Conservation (phyloP, 768 basidiomycete genomes). For the Chalciporus pseudorubinellus region DNA sequence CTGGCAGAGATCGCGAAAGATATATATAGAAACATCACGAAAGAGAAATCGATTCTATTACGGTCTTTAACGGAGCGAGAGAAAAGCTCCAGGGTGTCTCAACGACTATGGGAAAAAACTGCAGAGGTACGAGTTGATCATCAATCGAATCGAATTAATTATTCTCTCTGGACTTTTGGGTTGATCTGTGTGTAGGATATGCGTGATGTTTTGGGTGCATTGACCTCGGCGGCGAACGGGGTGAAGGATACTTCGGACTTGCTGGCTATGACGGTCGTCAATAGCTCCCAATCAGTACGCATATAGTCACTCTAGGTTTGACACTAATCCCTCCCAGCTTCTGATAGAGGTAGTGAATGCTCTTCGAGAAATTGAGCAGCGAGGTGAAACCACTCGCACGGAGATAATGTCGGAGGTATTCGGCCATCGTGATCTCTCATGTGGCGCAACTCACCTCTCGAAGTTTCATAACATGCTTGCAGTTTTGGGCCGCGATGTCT, state of each 20-base stretch:
- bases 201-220: constrained; percentile 19
- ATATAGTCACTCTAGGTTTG: neutral
- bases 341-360: constrained; percentile 18
- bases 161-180: neutral
- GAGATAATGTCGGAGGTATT: constrained; percentile 25
- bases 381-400: constrained; percentile 17
- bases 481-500: constrained; percentile 21
- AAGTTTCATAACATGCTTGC: constrained; percentile 29
- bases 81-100: constrained; percentile 27
- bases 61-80: constrained; percentile 47
- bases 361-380: constrained; percentile 22
- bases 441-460: constrained; percentile 13
- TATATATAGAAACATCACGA: constrained; percentile 63
- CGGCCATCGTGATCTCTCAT: neutral
- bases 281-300: constrained; percentile 23
- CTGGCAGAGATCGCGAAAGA: constrained; percentile 65
- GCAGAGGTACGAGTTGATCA: constrained; percentile 22
- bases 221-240: constrained; percentile 18
- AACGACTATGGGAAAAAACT: constrained; percentile 31
- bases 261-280: constrained; percentile 8
- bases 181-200: constrained; percentile 26
- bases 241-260: constrained; percentile 24
- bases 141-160: constrained; percentile 1
- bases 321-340: constrained; percentile 21
- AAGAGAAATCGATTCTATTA: constrained; percentile 54